Evolutionary conservation across 768 basidiomycete species (phyloP).

Genomic region (Goffeauzyma gilvescens): DNA sequence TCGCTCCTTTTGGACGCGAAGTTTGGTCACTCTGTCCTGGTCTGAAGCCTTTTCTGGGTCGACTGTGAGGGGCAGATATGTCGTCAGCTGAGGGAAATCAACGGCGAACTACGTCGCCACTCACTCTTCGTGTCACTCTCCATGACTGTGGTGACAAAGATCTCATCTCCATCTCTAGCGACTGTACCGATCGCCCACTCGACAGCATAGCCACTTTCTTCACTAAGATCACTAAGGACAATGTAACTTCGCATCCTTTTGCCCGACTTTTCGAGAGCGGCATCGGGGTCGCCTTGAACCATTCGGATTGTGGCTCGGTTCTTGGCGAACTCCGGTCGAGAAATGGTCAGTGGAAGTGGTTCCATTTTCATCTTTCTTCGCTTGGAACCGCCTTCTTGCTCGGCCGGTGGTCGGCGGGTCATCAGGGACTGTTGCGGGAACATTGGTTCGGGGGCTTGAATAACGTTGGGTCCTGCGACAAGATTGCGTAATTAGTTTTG

Average conservation of each 20-base stretch:
- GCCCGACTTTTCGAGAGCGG: constrained; percentile 38
- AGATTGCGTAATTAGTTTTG: constrained; percentile 18
- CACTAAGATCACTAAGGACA: constrained; percentile 82
- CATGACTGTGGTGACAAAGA: constrained; percentile 69
- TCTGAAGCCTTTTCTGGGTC: constrained; percentile 43
- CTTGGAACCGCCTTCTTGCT: constrained; percentile 16
- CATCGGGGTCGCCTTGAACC: constrained; percentile 62
- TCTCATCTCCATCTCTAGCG: constrained; percentile 77
- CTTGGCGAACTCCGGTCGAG: constrained; percentile 65
- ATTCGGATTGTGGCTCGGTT: constrained; percentile 81
- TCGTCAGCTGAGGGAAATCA: neutral
- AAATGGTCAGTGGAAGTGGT: constrained; percentile 46
- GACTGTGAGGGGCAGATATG: constrained; percentile 44
- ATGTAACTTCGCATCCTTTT: constrained; percentile 53
- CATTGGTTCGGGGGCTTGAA: constrained; percentile 24
- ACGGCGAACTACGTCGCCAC: constrained; percentile 18
- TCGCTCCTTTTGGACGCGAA: constrained; percentile 86
- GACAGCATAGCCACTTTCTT: constrained; percentile 82
- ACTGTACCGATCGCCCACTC: constrained; percentile 96
- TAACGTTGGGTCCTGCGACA: constrained; percentile 38
- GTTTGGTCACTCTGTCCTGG: constrained; percentile 51
- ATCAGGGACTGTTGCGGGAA: constrained; percentile 14
- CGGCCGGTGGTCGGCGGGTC: constrained; percentile 11
- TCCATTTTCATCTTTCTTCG: constrained; percentile 33
- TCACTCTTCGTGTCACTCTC: constrained; percentile 80